Conservation (phyloP, 371 early-diverging fungal genomes). For the Mortierella sp. region DNA sequence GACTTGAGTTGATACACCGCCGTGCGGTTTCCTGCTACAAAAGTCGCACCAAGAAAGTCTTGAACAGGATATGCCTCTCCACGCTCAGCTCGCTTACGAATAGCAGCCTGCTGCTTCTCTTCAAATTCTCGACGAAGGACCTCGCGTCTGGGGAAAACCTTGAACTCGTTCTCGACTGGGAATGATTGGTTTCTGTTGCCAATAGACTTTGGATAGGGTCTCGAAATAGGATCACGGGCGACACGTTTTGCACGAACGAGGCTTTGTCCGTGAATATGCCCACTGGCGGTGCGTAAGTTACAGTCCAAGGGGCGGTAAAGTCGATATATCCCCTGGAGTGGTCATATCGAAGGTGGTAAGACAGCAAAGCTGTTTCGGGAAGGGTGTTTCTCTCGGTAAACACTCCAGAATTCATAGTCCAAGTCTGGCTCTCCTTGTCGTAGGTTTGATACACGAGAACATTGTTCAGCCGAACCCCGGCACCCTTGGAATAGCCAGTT, state of each 20-base stretch:
- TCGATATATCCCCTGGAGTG: background rate
- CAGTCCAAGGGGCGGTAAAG: slow-evolving; percentile 5
- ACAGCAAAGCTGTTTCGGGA: slow-evolving; percentile 6
- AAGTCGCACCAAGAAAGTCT: slow-evolving; percentile 11
- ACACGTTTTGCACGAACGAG: slow-evolving; percentile 13
- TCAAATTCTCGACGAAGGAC: background rate
- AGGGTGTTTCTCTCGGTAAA: slow-evolving; percentile 9
- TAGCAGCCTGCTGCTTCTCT: background rate
- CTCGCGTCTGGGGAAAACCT: background rate
- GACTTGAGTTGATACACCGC: slow-evolving; percentile 35
- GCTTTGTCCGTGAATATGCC: slow-evolving; percentile 14
- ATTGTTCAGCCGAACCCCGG: slow-evolving; percentile 25
- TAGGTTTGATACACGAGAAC: slow-evolving; percentile 13
- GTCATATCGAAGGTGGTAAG: slow-evolving; percentile 10
- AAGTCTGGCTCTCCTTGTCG: slow-evolving; percentile 1
- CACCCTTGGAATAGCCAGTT: slow-evolving; percentile 26
- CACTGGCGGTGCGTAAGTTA: background rate
- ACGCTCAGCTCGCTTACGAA: slow-evolving; percentile 3
- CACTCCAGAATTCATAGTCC: background rate
- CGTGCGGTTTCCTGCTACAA: slow-evolving; percentile 11
- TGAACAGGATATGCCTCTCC: background rate
- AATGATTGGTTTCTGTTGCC: background rate
- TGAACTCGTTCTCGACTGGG: background rate
- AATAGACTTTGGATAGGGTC: too few relatives aligned
- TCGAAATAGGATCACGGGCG: background rate